These are phyloP conservation scores for Diaporthe amygdali DNA, from an alignment of 2,329 filamentous ascomycete genomes.

Conservation along the genomic window DNA sequence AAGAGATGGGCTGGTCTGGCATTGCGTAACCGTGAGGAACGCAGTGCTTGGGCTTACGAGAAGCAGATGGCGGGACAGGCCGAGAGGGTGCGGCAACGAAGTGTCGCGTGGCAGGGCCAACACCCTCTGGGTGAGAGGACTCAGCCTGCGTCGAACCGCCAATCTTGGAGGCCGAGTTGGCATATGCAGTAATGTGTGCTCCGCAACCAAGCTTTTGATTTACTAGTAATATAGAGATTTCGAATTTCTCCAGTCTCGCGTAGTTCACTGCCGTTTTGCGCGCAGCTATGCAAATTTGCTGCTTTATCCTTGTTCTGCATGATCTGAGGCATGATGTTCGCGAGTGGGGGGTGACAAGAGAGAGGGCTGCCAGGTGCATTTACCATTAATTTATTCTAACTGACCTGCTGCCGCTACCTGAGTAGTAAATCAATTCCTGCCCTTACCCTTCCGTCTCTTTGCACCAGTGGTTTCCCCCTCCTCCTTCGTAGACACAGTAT, in stretches of 20 bases:
- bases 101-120: not conserved
- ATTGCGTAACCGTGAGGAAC: not conserved
- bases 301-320: too few species aligned
- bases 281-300: too few species aligned
- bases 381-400: not conserved
- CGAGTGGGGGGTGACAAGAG: too few species aligned
- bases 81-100: not conserved
- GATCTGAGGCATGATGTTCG: too few species aligned
- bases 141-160: not conserved
- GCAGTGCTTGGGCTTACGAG: not conserved
- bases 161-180: too few species aligned
- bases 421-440: not conserved
- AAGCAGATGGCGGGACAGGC: not conserved
- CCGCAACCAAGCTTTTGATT: too few species aligned
- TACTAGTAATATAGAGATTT: too few species aligned
- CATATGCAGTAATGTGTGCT: too few species aligned
- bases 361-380: not conserved
- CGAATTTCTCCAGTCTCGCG: too few species aligned
- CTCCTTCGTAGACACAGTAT: not conserved
- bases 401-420: not conserved
- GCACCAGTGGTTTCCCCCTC: not conserved
- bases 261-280: too few species aligned
- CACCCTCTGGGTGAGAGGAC: not conserved
- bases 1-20: not conserved
- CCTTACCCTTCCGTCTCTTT: constrained; percentile 7